A percentile compares a stretch with the other conserved stretches of the same genome.
Conservation (phyloP, 2,329 filamentous ascomycete species). For the Didymella keratinophila region DNA sequence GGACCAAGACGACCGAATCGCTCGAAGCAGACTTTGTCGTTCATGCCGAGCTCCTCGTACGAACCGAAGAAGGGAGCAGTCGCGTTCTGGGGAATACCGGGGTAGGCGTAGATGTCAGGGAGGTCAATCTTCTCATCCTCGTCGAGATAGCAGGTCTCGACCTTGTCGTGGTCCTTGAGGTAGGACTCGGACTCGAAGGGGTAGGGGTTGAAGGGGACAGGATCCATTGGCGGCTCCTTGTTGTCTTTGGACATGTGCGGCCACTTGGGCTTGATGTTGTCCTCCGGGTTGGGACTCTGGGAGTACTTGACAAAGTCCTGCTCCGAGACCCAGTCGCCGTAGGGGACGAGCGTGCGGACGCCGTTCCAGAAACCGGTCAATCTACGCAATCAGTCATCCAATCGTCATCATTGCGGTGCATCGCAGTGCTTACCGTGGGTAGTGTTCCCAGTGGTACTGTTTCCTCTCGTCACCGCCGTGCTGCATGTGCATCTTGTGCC, state of each 20-base stretch:
- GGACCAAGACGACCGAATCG: constrained; percentile 59
- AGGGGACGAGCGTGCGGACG: constrained; percentile 56
- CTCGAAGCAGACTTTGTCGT: constrained; percentile 60
- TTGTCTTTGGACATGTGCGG: constrained; percentile 45
- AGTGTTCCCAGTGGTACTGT: constrained; percentile 57
- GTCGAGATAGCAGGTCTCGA: constrained; percentile 71
- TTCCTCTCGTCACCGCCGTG: constrained; percentile 45
- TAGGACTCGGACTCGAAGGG: constrained; percentile 54
- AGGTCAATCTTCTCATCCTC: constrained; percentile 62
- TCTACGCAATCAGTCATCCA: constrained; percentile 30
- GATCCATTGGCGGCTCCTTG: constrained; percentile 50
- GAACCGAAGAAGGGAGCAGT: constrained; percentile 58
- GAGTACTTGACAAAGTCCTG: constrained; percentile 54
- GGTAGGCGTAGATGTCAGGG: constrained; percentile 72
- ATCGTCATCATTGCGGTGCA: not conserved
- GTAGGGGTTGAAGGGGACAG: constrained; percentile 57
- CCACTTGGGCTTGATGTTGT: constrained; percentile 50
- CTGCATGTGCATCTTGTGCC: constrained; percentile 45
- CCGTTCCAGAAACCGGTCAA: constrained; percentile 59
- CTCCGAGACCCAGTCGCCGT: constrained; percentile 54
- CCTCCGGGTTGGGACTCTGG: constrained; percentile 48
- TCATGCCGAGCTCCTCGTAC: constrained; percentile 57
- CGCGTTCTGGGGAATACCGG: constrained; percentile 60
- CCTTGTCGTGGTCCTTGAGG: constrained; percentile 59
- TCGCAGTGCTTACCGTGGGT: constrained; percentile 47